These are phyloP conservation scores for Chrysanthemum lavandulifolium DNA, from an alignment of 129 eudicot species.

Conservation along the genomic window DNA sequence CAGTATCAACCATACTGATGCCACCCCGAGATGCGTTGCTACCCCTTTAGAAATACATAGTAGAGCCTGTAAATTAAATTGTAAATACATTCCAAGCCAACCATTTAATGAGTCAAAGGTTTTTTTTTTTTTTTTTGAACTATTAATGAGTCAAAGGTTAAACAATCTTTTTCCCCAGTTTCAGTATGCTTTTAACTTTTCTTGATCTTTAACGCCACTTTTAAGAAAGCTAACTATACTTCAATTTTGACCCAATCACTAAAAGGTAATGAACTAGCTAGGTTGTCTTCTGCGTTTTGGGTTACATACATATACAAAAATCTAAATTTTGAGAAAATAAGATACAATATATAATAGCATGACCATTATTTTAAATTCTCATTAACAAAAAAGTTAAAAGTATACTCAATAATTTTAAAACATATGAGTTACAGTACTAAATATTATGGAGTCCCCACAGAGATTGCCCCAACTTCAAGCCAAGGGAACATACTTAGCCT, in stretches of 20 bases:
- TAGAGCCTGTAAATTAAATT: too few relatives aligned
- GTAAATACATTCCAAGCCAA: too few relatives aligned
- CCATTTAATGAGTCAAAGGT: too few relatives aligned
- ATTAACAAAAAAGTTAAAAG: not conserved
- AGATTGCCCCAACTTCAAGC: conserved; percentile 42
- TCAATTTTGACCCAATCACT: not conserved
- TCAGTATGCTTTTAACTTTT: not conserved
- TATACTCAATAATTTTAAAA: not conserved
- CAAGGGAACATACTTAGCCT: conserved; percentile 36
- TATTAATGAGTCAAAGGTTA: not conserved
- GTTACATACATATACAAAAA: not conserved
- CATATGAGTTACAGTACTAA: conserved; percentile 12
- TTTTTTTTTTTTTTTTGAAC: too few relatives aligned
- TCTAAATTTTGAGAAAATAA: not conserved
- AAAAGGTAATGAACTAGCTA: not conserved
- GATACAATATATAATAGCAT: too few relatives aligned
- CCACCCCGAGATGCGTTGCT: too few relatives aligned
- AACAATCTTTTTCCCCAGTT: not conserved
- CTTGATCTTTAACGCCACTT: not conserved
- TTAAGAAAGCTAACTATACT: not conserved
- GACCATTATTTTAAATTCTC: not conserved
- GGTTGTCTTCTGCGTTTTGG: not conserved
- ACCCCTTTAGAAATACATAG: too few relatives aligned
- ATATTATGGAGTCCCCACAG: conserved; percentile 17
- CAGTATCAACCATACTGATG: too few relatives aligned